Base-by-base conservation (phyloP, 176 grass and related monocot genomes). In the Juncus effusus region DNA sequence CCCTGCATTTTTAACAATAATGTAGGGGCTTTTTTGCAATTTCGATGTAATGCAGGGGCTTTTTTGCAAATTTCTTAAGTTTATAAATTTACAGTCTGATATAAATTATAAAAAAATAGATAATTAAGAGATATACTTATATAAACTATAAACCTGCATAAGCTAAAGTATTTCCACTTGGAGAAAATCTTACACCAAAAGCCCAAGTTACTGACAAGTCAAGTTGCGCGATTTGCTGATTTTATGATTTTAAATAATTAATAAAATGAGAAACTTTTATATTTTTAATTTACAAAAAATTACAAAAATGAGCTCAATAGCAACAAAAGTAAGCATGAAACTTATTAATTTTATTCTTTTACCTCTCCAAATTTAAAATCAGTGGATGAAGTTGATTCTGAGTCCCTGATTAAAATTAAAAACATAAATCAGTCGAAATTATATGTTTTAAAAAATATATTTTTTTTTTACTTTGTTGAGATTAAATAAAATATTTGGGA, bases 341-440 rank as follows among this genome's bases (percentile, higher is more conserved):
- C 8, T 40, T 70, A 55, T 40, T 16, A 40, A 56, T 8, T 14
- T 39, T 70, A 42, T 15, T 40, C 2, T 54, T 19, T 41, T 77
- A 99, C 94, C 94, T 99, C 94, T 62, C 94, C 94, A 36, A 99
- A 93, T 77, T 99, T 99, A 69, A 77, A 49, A 84, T 99, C 73
- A 64, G 54, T 81, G 51, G 79, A 77, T 63, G 78, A 74, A 58
- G 80, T 76, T 16, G 78, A 66, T 53, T 82, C 77, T 42, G 78
- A 78, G 39, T 75, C 88, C 80, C 94, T 99, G 76, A 35, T 64
- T 15, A 84, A n/a, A 75, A 53, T 13, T 42, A 4, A 69, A 52
- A 41, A 64, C 66, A 74, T 5, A 60, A 54, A 47, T 88, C 64
- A 89, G 67, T 39, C 35, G 77, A 63, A 16, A 80, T 45, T 66